Base-by-base conservation (phyloP, 2,329 filamentous ascomycete genomes). In the Aspergillus neotritici region DNA sequence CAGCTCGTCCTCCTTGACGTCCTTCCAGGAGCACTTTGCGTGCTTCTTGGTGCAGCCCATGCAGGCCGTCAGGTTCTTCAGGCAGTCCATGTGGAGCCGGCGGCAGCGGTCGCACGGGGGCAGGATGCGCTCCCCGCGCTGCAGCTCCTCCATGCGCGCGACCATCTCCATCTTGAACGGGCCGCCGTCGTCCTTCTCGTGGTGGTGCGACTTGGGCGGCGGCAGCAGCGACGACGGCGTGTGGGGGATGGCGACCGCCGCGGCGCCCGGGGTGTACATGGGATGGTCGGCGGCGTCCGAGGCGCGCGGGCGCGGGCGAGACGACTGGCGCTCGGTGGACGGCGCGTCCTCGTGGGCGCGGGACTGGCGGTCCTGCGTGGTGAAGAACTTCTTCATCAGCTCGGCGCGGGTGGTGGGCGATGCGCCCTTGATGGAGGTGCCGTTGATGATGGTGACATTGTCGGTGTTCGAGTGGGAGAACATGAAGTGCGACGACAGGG, bases 41-140 rank as follows among this genome's bases (percentile, higher is more conserved):
- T 94, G 88, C 62, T 94, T 94, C 63, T 87, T 90, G 0, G 88
- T 94, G 64, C 88, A 94, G 15, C 87, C 87, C 64, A 84, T 80
- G 59, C 89, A 94, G 7, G 87, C 87, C 0, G 87, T 94, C 31
- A 93, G 72, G 50, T 94, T 86, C 66, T 94, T 94, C 37, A 90
- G 72, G 49, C 88, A 94, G 45, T 87, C 80, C 69, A 89, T 86
- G 51, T 86, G 82, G 12, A 94, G 72, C 25, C 88, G 77, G 34
- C 88, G 77, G 61, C 88, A 94, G 31, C 87, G 76, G 61, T 94
- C 89, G 60, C 88, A 94, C 0, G 87, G 86, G 8, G 88, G 89
- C n/a, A 80, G 67, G 37, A 94, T 86, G 5, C 79, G 72, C 42
- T 88, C 84, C 3, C 87, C 87, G 37, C 86, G 83, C 37, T 77